Conservation (phyloP, 257 asterid species). For the Solanum sejunctum region DNA sequence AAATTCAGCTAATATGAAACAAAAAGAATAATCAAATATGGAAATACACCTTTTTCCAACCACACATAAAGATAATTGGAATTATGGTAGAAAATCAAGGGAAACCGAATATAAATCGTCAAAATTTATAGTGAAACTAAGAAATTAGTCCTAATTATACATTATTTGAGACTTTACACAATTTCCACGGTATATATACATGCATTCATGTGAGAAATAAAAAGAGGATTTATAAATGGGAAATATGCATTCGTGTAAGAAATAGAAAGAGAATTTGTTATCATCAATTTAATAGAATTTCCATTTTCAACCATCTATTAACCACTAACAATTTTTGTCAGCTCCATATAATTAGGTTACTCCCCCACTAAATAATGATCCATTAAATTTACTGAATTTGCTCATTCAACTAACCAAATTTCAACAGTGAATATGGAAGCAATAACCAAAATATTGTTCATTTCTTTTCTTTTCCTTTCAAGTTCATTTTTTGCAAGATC, state of each 20-base stretch:
- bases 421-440: neutral
- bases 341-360: neutral
- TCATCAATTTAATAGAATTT: neutral
- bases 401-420: neutral
- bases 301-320: neutral
- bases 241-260: neutral
- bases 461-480: neutral
- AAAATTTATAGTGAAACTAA: neutral
- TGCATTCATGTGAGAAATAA: no score
- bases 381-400: neutral
- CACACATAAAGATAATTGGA: no score
- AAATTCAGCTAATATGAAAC: no score
- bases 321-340: neutral
- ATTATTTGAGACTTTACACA: neutral
- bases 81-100: no score
- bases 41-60: no score
- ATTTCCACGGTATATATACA: neutral
- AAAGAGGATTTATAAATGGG: neutral
- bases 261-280: neutral
- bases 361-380: neutral
- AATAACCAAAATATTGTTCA: neutral
- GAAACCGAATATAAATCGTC: no score
- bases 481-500: conserved; percentile 14
- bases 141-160: neutral
- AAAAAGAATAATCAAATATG: no score